Base-by-base conservation (phyloP, 192 early-diverging fungal species). In the Helicostylum pulchrum region DNA sequence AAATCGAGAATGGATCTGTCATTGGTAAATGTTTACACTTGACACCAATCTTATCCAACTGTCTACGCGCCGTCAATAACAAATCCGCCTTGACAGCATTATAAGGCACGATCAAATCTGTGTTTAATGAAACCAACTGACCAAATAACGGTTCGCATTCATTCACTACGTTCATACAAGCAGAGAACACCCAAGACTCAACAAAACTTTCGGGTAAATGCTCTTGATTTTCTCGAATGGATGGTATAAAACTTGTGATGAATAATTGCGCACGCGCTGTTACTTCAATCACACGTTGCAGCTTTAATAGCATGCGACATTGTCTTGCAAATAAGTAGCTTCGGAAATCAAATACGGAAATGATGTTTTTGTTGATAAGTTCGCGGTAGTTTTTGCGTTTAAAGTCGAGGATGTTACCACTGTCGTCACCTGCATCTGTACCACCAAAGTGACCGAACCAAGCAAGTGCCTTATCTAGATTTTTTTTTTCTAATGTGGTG, bases 371-470 rank as follows among this genome's bases (percentile, higher is more conserved):
- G 30, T 88, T 87, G 67, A 98, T 95, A 75, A 87, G 78, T 48
- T 94, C 89, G 46, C 91, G 81, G 67, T 97, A 99, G 1, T 87
- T 85, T 71, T 95, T 96, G 19, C 77, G 79, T 46, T 80, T 77
- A 21, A 90, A 62, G 52, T 94, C 83, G 11, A 98, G 79, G 7
- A 96, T 73, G 61, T 92, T 90, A 1, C 82, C 80, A 69, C 88
- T 88, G 68, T 99, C 95, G 69, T 99, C 97, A n/a, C 85, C 90
- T 6, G 77, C 70, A 9, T 89, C 87, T 14, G 82, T 82, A 6
- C 91, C 96, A 51, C 96, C 96, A 80, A 97, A 96, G 68, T 80
- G 84, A 14, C 89, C 83, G 76, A 98, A 98, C 95, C 95, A 99
- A 43, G 95, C 88, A n/a, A 85, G 77, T 53, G 77, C 90, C 71